These are phyloP conservation scores for Cercospora canescens DNA, from an alignment of 2,329 filamentous ascomycete genomes.

Conservation along the genomic window DNA sequence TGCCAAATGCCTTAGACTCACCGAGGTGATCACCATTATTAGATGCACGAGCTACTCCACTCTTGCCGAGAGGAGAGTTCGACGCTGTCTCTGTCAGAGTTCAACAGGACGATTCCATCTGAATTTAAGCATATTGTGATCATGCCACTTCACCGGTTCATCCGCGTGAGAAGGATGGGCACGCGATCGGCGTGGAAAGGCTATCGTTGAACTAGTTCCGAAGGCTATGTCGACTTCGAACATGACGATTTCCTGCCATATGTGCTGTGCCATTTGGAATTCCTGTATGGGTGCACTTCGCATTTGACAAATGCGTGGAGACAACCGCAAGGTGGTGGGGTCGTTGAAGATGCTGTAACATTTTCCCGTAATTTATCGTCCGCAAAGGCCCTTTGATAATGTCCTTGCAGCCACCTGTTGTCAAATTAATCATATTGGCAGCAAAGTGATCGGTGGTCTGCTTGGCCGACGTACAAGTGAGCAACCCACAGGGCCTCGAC, in stretches of 20 bases:
- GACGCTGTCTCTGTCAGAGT: not conserved
- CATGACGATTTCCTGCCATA: not conserved
- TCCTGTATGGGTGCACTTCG: too few species aligned
- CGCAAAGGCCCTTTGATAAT: too few species aligned
- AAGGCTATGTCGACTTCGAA: not conserved
- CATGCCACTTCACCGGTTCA: not conserved
- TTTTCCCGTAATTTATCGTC: too few species aligned
- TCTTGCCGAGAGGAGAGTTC: not conserved
- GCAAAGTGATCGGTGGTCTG: not conserved
- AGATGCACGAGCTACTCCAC: not conserved
- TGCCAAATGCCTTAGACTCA: not conserved
- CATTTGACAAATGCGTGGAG: too few species aligned
- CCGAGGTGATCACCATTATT: not conserved
- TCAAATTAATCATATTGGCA: not conserved
- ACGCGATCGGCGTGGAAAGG: not conserved
- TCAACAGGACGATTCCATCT: not conserved
- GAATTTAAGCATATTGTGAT: not conserved
- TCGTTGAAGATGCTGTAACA: too few species aligned
- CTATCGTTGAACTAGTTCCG: not conserved
- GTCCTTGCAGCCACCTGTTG: not conserved
- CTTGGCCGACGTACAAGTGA: not conserved
- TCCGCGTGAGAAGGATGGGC: not conserved
- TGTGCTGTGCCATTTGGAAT: not conserved
- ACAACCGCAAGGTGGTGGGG: too few species aligned
- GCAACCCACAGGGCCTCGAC: not conserved